Evolutionary conservation across 2,329 filamentous ascomycete species (phyloP), one percentile per base, ranked within the genome.

Genomic region (Helminthosporium solani): DNA sequence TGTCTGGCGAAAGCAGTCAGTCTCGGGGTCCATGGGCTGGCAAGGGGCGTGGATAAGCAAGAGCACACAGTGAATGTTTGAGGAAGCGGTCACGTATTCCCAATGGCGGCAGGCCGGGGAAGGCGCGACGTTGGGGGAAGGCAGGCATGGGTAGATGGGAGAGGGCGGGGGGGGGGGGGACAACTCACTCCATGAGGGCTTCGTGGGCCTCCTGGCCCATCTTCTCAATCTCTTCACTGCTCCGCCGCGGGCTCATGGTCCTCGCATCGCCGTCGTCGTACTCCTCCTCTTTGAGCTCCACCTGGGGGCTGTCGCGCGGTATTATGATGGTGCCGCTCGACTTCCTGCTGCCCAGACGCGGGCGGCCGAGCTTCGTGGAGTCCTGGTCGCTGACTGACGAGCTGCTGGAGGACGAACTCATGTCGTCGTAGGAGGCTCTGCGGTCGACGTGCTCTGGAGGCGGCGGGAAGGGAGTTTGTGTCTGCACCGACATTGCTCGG

Each of bases 171-270:
- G 28, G 8, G 27, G 33, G 20, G 31, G n/a, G 36, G 23, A 7
- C 21, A 42, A 75, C 79, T 73, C 70, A 83, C 80, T 82, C 80
- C 64, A 83, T 80, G 52, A 85, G 66, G 20, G 79, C 77, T 57
- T 79, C 74, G 48, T 91, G 78, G 30, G 91, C 90, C 64, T 92
- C 88, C 61, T 88, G 85, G 58, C 90, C 87, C 69, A 97, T 81
- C 65, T 85, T 86, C 70, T 96, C 88, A 43, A 96, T 82, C 66
- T 97, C 92, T 64, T 94, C 90, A 61, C 86, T 95, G 54, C 90
- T 96, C 61, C 92, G 78, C 58, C 92, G 79, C 2, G 92, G 92
- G 68, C 91, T 96, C 92, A 99, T 97, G 50, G 90, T 88, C 62
- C 92, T 79, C 51, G 94, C 91, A 69, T 96, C 91, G 67, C 90